Conservation (phyloP, 345 rosid genomes). For the Firmiana major region DNA sequence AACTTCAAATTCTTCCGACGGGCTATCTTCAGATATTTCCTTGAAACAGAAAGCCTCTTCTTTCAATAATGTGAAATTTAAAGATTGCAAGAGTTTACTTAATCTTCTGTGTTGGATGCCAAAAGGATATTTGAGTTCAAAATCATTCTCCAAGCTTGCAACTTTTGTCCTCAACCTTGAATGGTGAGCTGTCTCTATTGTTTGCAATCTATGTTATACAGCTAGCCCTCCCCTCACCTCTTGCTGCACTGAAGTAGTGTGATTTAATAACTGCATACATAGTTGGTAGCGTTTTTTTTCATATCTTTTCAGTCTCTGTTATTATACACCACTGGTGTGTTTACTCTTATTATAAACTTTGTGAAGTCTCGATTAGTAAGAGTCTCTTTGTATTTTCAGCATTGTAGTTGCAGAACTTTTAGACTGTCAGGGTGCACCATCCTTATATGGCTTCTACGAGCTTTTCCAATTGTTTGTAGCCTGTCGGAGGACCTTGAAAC, state of each 20-base stretch:
- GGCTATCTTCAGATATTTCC: slow-evolving; percentile 27
- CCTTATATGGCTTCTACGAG: slow-evolving; percentile 27
- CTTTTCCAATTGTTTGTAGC: slow-evolving; percentile 57
- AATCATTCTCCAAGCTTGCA: slow-evolving; percentile 50
- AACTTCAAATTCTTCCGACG: slow-evolving; percentile 24
- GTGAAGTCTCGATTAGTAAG: slow-evolving; percentile 6
- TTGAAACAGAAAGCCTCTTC: slow-evolving; percentile 24
- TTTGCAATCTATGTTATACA: neutral
- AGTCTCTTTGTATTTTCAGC: slow-evolving; percentile 35
- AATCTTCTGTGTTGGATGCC: slow-evolving; percentile 68
- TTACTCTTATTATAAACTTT: slow-evolving; percentile 6
- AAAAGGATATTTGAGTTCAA: slow-evolving; percentile 57
- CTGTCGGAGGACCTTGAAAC: slow-evolving; percentile 72
- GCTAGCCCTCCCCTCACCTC: neutral
- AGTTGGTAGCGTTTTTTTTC: neutral
- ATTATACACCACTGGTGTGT: slow-evolving; percentile 3
- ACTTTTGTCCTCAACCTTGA: slow-evolving; percentile 63
- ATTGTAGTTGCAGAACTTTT: slow-evolving; percentile 35
- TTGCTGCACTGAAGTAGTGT: neutral
- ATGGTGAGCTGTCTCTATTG: slow-evolving; percentile 42
- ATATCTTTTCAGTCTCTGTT: neutral
- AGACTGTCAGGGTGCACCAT: slow-evolving; percentile 28
- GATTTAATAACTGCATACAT: neutral
- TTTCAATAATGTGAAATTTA: slow-evolving; percentile 31
- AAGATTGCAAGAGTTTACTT: slow-evolving; percentile 60